Evolutionary conservation across 495 filamentous ascomycete genomes (phyloP).

Genomic region (Penicillium parvum): DNA sequence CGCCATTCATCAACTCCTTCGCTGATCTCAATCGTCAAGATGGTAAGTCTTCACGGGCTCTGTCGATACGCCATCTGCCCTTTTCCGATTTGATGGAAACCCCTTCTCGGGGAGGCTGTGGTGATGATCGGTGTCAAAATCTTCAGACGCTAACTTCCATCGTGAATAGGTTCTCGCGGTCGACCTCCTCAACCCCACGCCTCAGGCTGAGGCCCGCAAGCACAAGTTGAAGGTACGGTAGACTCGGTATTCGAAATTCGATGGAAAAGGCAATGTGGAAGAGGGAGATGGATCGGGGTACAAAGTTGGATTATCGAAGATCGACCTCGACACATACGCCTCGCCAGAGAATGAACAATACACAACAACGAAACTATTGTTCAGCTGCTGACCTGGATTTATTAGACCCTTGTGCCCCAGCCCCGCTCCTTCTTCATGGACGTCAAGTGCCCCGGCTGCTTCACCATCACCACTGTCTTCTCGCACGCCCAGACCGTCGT

Average conservation of each 20-base stretch:
- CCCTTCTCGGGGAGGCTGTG: no score
- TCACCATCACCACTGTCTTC: slow-evolving; percentile 99
- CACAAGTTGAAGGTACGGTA: slow-evolving; percentile 97
- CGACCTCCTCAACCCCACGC: slow-evolving; percentile 98
- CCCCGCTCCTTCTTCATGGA: slow-evolving; percentile 99
- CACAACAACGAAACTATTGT: not conserved
- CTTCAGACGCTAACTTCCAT: slow-evolving; percentile 18
- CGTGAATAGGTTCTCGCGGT: slow-evolving; percentile 90
- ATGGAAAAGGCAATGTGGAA: slow-evolving; percentile 6
- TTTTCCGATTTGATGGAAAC: no score
- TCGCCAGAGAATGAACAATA: not conserved
- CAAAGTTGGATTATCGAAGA: slow-evolving; percentile 1
- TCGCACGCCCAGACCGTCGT: slow-evolving; percentile 99
- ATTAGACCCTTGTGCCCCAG: slow-evolving; percentile 83
- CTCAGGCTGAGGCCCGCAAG: slow-evolving; percentile 92
- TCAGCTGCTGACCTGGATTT: slow-evolving; percentile 14
- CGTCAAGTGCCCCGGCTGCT: slow-evolving; percentile 99
- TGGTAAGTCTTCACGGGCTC: slow-evolving; percentile 33
- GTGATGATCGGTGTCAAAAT: slow-evolving; percentile 4
- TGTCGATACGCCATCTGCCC: slow-evolving; percentile 1
- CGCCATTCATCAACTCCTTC: slow-evolving; percentile 45
- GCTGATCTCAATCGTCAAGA: slow-evolving; percentile 50
- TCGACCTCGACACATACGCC: not conserved
- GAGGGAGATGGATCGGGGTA: slow-evolving; percentile 7
- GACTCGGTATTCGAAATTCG: slow-evolving; percentile 5